Conservation (phyloP, 2,329 filamentous ascomycete genomes). For the Xylariaceae sp. region DNA sequence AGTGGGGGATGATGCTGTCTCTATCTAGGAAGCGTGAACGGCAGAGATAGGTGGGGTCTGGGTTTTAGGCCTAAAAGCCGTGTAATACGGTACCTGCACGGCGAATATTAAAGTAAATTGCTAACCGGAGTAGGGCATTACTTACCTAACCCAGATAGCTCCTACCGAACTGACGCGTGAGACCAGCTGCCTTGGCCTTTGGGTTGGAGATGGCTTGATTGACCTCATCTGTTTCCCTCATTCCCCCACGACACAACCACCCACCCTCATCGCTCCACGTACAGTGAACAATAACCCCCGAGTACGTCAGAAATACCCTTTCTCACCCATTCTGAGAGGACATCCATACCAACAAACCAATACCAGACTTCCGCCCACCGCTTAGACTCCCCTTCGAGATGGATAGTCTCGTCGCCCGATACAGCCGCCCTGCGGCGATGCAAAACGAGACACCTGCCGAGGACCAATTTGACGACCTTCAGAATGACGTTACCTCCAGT, state of each 20-base stretch:
- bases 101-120: not conserved
- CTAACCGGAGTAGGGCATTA: not conserved
- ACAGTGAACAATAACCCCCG: not conserved
- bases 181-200: conserved; percentile 26
- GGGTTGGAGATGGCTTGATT: conserved; percentile 1
- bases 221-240: conserved; percentile 4
- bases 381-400: conserved; percentile 45
- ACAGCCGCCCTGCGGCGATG: conserved; percentile 72
- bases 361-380: not conserved
- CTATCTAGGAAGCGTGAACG: no score
- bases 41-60: no score
- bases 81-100: no score
- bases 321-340: conserved; percentile 6
- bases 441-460: conserved; percentile 65
- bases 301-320: conserved; percentile 2
- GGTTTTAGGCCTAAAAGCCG: no score
- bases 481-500: conserved; percentile 63
- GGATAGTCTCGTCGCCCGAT: conserved; percentile 90
- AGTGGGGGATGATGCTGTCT: no score
- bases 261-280: not conserved
- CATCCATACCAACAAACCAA: not conserved
- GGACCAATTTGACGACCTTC: conserved; percentile 68
- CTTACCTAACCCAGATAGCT: not conserved
- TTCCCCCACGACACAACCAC: conserved; percentile 17
- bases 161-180: conserved; percentile 25